These are phyloP conservation scores for apple (Malus domestica) DNA, from an alignment of 306 rosid species.

Conservation along the genomic window DNA sequence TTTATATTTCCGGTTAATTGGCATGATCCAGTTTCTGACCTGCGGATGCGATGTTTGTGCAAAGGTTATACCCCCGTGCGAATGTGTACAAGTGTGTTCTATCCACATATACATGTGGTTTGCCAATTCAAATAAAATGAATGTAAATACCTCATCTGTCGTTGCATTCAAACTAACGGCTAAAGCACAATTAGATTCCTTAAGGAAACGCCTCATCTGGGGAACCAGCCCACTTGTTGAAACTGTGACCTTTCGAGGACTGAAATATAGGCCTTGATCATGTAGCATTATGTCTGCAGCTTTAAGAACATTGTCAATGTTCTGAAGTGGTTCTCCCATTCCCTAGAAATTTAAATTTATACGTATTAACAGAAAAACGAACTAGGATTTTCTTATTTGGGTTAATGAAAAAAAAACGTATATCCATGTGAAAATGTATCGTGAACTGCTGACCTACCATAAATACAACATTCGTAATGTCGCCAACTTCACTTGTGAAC, in stretches of 20 bases:
- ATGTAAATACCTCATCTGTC: conserved; percentile 66
- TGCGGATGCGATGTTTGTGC: conserved; percentile 24
- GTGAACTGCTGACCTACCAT: conserved; percentile 49
- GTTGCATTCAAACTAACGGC: conserved; percentile 99
- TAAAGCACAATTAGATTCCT: conserved; percentile 67
- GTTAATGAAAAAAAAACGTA: background rate
- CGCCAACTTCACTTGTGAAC: conserved; percentile 76
- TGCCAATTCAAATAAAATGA: conserved; percentile 5
- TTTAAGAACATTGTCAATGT: conserved; percentile 84
- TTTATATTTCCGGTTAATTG: conserved; percentile 79
- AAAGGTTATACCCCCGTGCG: conserved; percentile 11
- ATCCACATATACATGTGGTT: background rate
- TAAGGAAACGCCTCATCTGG: conserved; percentile 74
- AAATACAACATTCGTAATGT: conserved; percentile 80
- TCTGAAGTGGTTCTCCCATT: conserved; percentile 97
- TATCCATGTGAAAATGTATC: background rate
- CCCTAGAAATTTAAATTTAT: conserved; percentile 47
- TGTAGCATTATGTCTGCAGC: conserved; percentile 86
- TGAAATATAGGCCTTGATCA: conserved; percentile 89
- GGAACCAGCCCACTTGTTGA: conserved; percentile 97
- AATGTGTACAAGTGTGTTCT: background rate
- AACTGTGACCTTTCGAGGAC: conserved; percentile 92
- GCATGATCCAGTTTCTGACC: conserved; percentile 98
- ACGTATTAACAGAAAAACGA: background rate
- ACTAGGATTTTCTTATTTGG: background rate